These are phyloP conservation scores for Termitomyces bulborhizus DNA, from an alignment of 768 basidiomycete genomes.

Conservation along the genomic window DNA sequence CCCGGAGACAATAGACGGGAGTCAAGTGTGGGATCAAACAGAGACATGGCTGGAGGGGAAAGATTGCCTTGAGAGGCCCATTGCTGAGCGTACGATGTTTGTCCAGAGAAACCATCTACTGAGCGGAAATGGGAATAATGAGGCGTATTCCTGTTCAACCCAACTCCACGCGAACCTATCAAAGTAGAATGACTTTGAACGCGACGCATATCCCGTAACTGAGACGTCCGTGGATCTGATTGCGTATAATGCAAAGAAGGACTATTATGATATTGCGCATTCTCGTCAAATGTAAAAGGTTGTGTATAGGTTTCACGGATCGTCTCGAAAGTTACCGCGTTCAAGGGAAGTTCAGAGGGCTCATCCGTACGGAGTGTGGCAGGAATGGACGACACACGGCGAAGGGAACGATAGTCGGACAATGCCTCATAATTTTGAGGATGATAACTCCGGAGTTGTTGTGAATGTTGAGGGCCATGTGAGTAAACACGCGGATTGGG, in stretches of 20 bases:
- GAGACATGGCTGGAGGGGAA: slow-evolving; percentile 5
- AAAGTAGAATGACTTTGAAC: slow-evolving; percentile 21
- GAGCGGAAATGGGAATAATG: slow-evolving; percentile 4
- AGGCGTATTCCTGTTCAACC: not conserved
- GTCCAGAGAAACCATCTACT: slow-evolving; percentile 2
- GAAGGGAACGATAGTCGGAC: slow-evolving; percentile 7
- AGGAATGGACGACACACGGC: slow-evolving; percentile 15
- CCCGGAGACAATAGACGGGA: slow-evolving; percentile 2
- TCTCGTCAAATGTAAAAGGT: slow-evolving; percentile 2
- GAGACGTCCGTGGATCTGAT: slow-evolving; percentile 7
- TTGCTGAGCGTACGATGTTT: slow-evolving; percentile 7
- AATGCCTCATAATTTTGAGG: slow-evolving; percentile 4
- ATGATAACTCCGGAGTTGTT: slow-evolving; percentile 1
- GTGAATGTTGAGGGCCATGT: slow-evolving; percentile 6
- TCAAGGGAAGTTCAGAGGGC: not conserved
- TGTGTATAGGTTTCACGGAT: slow-evolving; percentile 4
- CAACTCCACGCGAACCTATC: slow-evolving; percentile 8
- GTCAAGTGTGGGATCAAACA: slow-evolving; percentile 6
- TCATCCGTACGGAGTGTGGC: slow-evolving; percentile 6
- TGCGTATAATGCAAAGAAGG: slow-evolving; percentile 6
- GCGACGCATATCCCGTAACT: slow-evolving; percentile 16
- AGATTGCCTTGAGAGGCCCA: slow-evolving; percentile 8
- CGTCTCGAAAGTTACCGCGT: slow-evolving; percentile 3
- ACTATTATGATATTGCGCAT: not conserved
- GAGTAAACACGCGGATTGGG: slow-evolving; percentile 6